These are phyloP conservation scores for Alternaria sp. DNA, from an alignment of 2,329 filamentous ascomycete species.

Conservation along the genomic window DNA sequence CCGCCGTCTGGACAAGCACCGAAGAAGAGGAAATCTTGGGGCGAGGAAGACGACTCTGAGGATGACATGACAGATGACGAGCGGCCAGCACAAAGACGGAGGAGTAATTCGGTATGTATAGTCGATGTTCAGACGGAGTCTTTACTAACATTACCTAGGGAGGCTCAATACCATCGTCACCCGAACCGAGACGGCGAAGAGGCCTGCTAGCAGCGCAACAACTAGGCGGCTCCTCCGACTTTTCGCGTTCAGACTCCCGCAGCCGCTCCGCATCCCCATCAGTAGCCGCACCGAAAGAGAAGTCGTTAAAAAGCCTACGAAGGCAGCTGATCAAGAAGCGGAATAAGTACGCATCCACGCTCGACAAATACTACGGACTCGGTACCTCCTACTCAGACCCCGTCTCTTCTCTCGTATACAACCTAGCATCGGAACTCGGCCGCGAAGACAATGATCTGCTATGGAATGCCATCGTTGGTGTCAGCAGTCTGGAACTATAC, in stretches of 20 bases:
- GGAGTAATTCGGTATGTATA: constrained; percentile 82
- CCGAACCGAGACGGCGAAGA: constrained; percentile 66
- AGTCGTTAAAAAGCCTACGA: constrained; percentile 74
- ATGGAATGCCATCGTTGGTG: constrained; percentile 93
- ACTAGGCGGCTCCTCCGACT: constrained; percentile 46
- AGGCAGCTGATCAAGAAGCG: constrained; percentile 76
- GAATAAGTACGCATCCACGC: constrained; percentile 74
- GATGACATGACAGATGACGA: constrained; percentile 72
- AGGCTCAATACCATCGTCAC: constrained; percentile 70
- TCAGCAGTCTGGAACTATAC: constrained; percentile 91
- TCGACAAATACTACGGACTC: constrained; percentile 83
- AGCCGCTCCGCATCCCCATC: constrained; percentile 45
- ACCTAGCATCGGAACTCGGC: constrained; percentile 89
- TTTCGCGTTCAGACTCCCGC: constrained; percentile 49
- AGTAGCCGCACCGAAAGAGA: constrained; percentile 57
- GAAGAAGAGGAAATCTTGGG: constrained; percentile 51
- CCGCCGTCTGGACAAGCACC: constrained; percentile 46
- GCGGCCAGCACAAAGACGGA: constrained; percentile 77
- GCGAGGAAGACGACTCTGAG: constrained; percentile 67
- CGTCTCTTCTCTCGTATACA: constrained; percentile 92
- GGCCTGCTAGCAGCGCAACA: constrained; percentile 55
- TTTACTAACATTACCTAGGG: constrained; percentile 46
- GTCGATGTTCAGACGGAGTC: not conserved
- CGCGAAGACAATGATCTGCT: constrained; percentile 95
- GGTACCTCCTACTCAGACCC: constrained; percentile 94